Percentiles rank a stretch among this genome's conserved stretches.
These are phyloP conservation scores for Pyrus hybrid DNA, from an alignment of 331 rosid genomes.

Conservation along the genomic window DNA sequence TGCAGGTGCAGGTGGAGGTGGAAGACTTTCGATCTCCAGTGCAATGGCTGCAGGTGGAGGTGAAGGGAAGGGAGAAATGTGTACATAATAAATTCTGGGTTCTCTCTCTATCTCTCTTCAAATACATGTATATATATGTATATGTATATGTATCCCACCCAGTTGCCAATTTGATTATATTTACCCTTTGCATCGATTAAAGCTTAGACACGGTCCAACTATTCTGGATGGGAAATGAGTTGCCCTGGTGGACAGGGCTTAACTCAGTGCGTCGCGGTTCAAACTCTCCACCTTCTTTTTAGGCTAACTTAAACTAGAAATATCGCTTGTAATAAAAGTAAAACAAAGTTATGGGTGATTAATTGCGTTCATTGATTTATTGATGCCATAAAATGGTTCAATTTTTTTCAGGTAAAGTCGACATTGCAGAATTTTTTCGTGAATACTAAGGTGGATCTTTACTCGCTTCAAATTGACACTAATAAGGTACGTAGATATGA, in stretches of 20 bases:
- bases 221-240: neutral
- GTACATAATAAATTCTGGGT: constrained; percentile 67
- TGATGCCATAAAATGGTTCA: neutral
- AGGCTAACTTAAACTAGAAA: too few species aligned
- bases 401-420: constrained; percentile 46
- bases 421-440: constrained; percentile 57
- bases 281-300: too few species aligned
- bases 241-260: neutral
- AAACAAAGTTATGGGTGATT: neutral
- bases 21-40: neutral
- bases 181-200: neutral
- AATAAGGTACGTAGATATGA: constrained; percentile 35
- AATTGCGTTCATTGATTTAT: neutral
- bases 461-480: constrained; percentile 76
- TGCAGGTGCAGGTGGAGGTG: neutral
- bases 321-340: neutral
- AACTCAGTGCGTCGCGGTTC: neutral
- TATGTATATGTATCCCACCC: neutral
- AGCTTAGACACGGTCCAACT: neutral
- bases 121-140: too few species aligned
- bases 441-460: constrained; percentile 46
- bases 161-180: neutral
- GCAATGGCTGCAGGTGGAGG: constrained; percentile 16
- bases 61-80: constrained; percentile 27
- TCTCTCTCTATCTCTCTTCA: constrained; percentile 1